These are phyloP conservation scores for Medicago truncatula DNA, from an alignment of 306 rosid species.

Conservation along the genomic window DNA sequence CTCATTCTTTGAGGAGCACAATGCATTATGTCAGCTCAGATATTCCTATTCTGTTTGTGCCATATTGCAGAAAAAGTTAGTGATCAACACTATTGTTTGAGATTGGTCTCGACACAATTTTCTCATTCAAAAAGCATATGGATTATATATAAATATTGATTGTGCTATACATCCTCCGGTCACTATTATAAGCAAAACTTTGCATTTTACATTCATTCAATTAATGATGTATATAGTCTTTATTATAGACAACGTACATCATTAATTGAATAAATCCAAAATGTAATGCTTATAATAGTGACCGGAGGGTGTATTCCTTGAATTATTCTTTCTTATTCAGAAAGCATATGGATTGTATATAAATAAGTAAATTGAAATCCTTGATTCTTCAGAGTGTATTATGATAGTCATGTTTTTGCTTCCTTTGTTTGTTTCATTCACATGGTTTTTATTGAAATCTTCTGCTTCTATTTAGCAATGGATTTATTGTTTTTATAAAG, in stretches of 20 bases:
- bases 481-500: constrained; percentile 47
- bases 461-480: constrained; percentile 4
- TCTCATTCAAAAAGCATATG: not conserved
- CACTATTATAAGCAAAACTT: too few relatives aligned
- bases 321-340: constrained; percentile 10
- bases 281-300: too few relatives aligned
- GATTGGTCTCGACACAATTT: not conserved
- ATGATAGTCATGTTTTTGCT: constrained; percentile 13
- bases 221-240: too few relatives aligned
- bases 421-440: not conserved
- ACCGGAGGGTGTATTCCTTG: too few relatives aligned
- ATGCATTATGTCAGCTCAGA: not conserved
- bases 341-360: constrained; percentile 1
- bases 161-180: too few relatives aligned
- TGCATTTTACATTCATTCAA: too few relatives aligned
- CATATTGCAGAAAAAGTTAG: not conserved
- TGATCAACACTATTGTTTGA: not conserved
- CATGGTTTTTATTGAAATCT: not conserved
- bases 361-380: constrained; percentile 7
- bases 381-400: constrained; percentile 19
- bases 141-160: constrained; percentile 1
- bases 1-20: not conserved
- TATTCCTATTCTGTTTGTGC: constrained; percentile 5
- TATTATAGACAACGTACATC: too few relatives aligned
- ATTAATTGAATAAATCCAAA: too few relatives aligned